phyloP scores from a whole-genome alignment of 176 grass and related monocot species.

The Eragrostis nindensis region DNA sequence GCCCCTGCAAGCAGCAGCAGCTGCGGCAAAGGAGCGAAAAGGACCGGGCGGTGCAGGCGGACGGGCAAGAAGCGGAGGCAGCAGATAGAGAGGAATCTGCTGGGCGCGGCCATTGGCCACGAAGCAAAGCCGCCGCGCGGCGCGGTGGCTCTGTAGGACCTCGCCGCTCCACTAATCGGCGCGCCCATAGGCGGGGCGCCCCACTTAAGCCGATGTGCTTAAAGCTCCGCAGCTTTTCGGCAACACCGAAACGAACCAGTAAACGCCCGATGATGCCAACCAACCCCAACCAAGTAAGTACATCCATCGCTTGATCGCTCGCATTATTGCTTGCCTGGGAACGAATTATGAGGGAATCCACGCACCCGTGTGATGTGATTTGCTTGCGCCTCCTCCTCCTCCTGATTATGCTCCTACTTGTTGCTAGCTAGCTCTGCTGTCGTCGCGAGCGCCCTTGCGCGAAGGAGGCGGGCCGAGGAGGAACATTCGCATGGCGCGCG shows the following conservation, averaged over 20 bases:
- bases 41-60: neutral
- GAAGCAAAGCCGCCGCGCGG: conserved; percentile 41
- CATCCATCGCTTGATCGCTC: conserved; percentile 16
- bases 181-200: conserved; percentile 28
- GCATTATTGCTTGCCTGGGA: neutral
- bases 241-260: neutral
- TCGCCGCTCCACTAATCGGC: conserved; percentile 50
- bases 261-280: neutral
- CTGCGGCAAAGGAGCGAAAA: conserved; percentile 19
- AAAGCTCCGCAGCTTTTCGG: conserved; percentile 55
- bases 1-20: neutral
- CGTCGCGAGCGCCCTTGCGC: conserved; percentile 27
- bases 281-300: conserved; percentile 46
- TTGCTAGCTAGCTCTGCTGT: neutral
- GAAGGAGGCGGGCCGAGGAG: conserved; percentile 1
- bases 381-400: neutral
- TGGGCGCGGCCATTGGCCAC: conserved; percentile 49
- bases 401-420: neutral
- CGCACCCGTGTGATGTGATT: conserved; percentile 13
- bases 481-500: conserved; percentile 48
- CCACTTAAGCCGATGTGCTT: neutral
- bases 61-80: neutral
- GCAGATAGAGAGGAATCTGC: conserved; percentile 76
- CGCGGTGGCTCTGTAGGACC: conserved; percentile 21
- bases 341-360: conserved; percentile 50